Percentiles rank a stretch among this genome's conserved stretches.
These are phyloP conservation scores for Trichothecium sympodiale DNA, from an alignment of 2,329 filamentous ascomycete genomes.

Conservation along the genomic window DNA sequence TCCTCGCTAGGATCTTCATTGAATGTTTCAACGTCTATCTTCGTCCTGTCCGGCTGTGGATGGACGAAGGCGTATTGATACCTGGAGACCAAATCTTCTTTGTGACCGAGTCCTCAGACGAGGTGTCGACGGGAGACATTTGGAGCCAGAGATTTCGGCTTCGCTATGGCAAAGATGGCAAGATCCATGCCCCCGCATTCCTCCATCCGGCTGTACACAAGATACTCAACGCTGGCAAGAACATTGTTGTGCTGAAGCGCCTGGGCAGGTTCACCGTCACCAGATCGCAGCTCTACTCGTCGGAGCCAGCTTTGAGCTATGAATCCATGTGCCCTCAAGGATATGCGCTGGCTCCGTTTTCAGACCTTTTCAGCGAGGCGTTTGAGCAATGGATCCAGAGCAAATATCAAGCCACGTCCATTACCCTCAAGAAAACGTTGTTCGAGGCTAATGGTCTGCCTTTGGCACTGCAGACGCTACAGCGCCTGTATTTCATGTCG, in stretches of 20 bases:
- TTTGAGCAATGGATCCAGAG: constrained; percentile 69
- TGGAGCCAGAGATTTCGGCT: constrained; percentile 71
- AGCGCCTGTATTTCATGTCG: constrained; percentile 64
- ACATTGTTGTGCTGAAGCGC: constrained; percentile 69
- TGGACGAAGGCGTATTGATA: constrained; percentile 64
- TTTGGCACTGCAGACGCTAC: constrained; percentile 53
- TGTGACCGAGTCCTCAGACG: constrained; percentile 46
- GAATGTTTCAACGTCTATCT: constrained; percentile 76
- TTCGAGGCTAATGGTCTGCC: constrained; percentile 59
- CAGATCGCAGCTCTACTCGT: constrained; percentile 18
- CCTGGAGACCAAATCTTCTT: constrained; percentile 64
- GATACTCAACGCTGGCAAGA: constrained; percentile 84
- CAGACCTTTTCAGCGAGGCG: constrained; percentile 59
- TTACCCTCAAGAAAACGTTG: constrained; percentile 53
- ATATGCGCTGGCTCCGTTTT: constrained; percentile 51
- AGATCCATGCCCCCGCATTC: constrained; percentile 62
- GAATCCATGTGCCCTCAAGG: constrained; percentile 39
- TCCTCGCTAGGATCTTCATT: constrained; percentile 61
- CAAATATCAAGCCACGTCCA: constrained; percentile 60
- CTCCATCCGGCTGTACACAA: constrained; percentile 56
- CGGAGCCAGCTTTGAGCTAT: constrained; percentile 42
- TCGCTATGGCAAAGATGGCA: constrained; percentile 45
- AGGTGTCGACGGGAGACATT: constrained; percentile 47
- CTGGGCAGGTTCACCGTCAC: constrained; percentile 39
- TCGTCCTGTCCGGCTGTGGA: constrained; percentile 71